Conservation (phyloP, 2,329 filamentous ascomycete genomes). For the Fusarium hostae region DNA sequence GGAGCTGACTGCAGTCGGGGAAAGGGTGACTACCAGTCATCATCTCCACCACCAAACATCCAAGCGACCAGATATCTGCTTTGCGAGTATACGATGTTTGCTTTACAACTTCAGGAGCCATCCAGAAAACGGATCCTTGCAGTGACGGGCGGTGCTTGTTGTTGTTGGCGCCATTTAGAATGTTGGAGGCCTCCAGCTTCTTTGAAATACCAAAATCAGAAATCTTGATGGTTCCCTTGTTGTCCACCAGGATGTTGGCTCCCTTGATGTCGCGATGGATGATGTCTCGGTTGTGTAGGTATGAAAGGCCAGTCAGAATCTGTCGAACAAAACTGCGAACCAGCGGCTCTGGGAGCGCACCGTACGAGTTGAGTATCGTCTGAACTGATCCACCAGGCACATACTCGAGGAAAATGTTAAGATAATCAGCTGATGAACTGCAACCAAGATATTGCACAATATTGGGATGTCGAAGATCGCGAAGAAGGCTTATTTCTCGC, state of each 20-base stretch:
- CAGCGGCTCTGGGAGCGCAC: slow-evolving; percentile 90
- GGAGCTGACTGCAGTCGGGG: slow-evolving; percentile 95
- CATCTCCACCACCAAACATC: slow-evolving; percentile 98
- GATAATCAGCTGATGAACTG: slow-evolving; percentile 86
- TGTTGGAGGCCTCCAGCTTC: slow-evolving; percentile 91
- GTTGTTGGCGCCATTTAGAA: slow-evolving; percentile 76
- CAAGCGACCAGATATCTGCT: slow-evolving; percentile 98
- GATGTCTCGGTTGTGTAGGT: slow-evolving; percentile 93
- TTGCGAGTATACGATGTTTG: slow-evolving; percentile 98
- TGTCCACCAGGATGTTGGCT: slow-evolving; percentile 97
- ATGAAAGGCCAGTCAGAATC: slow-evolving; percentile 91
- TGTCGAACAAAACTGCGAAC: slow-evolving; percentile 97
- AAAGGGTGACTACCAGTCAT: slow-evolving; percentile 97
- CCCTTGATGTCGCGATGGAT: slow-evolving; percentile 99
- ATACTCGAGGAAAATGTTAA: slow-evolving; percentile 99
- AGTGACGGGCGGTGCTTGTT: slow-evolving; percentile 80
- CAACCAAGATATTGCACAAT: slow-evolving; percentile 99
- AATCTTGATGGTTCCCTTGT: slow-evolving; percentile 99
- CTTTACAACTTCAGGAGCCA: slow-evolving; percentile 98
- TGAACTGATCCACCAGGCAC: slow-evolving; percentile 97
- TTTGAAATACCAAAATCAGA: slow-evolving; percentile 99
- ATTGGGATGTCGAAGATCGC: slow-evolving; percentile 94
- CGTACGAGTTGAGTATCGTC: slow-evolving; percentile 98
- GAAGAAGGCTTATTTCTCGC: slow-evolving; percentile 92
- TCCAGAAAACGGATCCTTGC: slow-evolving; percentile 99